Evolutionary conservation across 1,284 basidiomycete genomes (phyloP), one percentile per base, ranked within the genome.

Genomic region (Rhodotorula sp.): DNA sequence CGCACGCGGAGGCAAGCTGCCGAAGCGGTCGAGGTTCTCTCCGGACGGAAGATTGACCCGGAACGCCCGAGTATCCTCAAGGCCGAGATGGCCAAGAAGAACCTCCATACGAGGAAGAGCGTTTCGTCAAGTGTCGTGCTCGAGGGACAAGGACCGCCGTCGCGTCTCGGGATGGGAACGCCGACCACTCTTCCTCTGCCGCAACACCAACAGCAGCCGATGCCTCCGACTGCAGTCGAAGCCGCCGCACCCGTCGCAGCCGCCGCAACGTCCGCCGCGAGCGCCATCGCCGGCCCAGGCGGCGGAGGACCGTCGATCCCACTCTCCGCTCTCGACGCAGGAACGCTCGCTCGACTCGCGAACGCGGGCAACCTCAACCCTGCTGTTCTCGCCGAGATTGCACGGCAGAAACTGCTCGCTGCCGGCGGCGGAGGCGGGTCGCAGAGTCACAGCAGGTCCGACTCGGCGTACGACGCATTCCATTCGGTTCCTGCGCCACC

Each of bases 41-140:
- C 96, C 79, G 94, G 95, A 4, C 86, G 90, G 62, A 87, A 92
- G 64, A 90, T 99, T 46, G 95, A 98, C 78, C 87, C 90, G n/a
- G 90, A 98, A 79, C 93, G 93, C 76, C 94, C 94, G 15, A 89
- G 91, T 11, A 90, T 95, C 1, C 82, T 99, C 62, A 99, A 98
- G 81, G 95, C 95, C 24, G 96, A 99, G 82, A 97, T 99, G 92
- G 95, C 95, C 49, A 99, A 99, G 87, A 99, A 99, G 86, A 98
- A 99, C 79, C 81, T 99, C 56, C 95, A 99, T 79, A 39, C 44
- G 5, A 57, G 27, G n/a, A 57, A 57, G 39, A 27, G 36, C 24
- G 34, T 27, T 15, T 10, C 24, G 55, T 19, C 55, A 9, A 13
- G 24, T 24, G 27, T 52, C 22, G 51, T 52, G 51, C 44, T 39